Evolutionary conservation across 1,139 yeast genomes (phyloP), one percentile per base, ranked within the genome.

Genomic region (Sugiyamaella neomexicana): DNA sequence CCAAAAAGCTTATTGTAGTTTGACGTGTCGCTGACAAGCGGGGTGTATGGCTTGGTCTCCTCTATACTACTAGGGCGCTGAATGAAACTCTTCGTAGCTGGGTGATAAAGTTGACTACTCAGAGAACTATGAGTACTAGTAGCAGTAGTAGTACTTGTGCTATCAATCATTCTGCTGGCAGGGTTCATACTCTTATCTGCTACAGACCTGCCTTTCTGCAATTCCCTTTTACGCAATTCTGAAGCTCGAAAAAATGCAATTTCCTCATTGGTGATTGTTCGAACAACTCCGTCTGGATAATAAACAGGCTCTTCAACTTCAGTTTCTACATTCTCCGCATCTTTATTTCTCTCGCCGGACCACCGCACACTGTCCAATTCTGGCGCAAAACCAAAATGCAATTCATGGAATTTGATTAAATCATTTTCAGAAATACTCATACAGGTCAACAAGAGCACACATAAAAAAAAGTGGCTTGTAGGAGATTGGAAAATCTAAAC

Each of bases 201-300:
- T 29, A 27, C 31, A 27, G 9, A 6, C 31, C 31, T 36, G 7
- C 15, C 20, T 3, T 36, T 16, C 4, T 15, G 27, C 6, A 20
- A 12, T n/a, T 49, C 50, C 40, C 49, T 46, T 41, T 55, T 46
- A 9, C 62, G 55, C 23, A 55, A 16, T 37, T 65, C 68, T 7
- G 65, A 61, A 7, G 55, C 57, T 5, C 66, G 58, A 32, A 66
- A 64, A 53, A 59, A 63, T 9, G 55, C 63, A 20, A 66, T 60
- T 50, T 66, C 63, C 20, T 65, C 64, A 37, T 65, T 68, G 0
- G 66, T 64, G 27, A 66, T 55, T 1, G 67, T 62, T 8, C 68
- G 58, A 20, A 50, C 46, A 3, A 58, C 56, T 8, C 68, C 68
- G 49, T 65, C 69, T 5, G 63, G 52, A 27, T 65, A 63, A 15